phyloP scores from a whole-genome alignment of 495 filamentous ascomycete species.

The Mytilinidion resinicola region DNA sequence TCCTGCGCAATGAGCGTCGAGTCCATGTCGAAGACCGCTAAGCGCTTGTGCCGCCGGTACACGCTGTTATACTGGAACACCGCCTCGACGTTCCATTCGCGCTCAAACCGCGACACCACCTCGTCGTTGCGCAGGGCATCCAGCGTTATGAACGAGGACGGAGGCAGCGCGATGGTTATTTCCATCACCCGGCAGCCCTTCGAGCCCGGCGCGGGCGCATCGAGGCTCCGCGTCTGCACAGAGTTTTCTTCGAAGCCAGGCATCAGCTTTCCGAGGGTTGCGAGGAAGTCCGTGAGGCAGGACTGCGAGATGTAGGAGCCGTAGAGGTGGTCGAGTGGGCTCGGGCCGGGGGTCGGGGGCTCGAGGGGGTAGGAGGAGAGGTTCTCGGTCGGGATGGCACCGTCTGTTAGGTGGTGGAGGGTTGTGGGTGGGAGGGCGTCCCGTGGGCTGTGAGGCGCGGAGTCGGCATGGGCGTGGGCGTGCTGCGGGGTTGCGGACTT shows the following conservation, averaged over 20 bases:
- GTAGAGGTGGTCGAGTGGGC: constrained; percentile 62
- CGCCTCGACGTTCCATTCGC: constrained; percentile 81
- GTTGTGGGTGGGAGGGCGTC: constrained; percentile 18
- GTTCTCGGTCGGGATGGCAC: constrained; percentile 49
- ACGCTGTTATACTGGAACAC: constrained; percentile 63
- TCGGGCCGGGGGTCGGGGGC: constrained; percentile 56
- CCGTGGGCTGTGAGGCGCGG: constrained; percentile 10
- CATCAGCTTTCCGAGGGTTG: constrained; percentile 49
- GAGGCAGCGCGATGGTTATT: constrained; percentile 44
- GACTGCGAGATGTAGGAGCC: constrained; percentile 70
- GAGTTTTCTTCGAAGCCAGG: constrained; percentile 58
- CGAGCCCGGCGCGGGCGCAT: neutral
- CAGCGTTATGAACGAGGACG: constrained; percentile 65
- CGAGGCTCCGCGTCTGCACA: constrained; percentile 51
- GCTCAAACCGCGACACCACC: constrained; percentile 72
- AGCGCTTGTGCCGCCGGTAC: constrained; percentile 67
- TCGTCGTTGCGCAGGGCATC: constrained; percentile 69
- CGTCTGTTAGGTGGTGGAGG: constrained; percentile 16
- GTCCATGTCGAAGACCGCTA: constrained; percentile 97
- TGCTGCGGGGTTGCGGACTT: constrained; percentile 22
- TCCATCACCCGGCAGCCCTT: constrained; percentile 21
- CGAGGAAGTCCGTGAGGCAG: constrained; percentile 76
- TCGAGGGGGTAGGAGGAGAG: constrained; percentile 67
- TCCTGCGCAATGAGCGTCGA: constrained; percentile 93
- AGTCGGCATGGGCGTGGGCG: constrained; percentile 19